A percentile compares a stretch with the other conserved stretches of the same genome.
Conservation (phyloP, 2,329 filamentous ascomycete genomes). For the Botrytis porri region DNA sequence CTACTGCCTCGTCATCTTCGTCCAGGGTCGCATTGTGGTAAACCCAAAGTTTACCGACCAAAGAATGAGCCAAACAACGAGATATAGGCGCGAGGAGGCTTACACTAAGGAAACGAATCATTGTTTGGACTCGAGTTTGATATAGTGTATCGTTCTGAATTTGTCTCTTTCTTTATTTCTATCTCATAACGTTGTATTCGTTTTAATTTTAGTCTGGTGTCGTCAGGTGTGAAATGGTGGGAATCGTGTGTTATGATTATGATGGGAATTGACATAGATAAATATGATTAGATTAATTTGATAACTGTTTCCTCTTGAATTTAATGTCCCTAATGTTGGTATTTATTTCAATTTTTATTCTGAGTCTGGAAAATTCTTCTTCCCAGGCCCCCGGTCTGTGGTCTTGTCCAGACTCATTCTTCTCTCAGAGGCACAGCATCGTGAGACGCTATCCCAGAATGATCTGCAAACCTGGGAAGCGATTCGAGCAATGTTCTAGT, state of each 20-base stretch:
- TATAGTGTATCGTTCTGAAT: background rate
- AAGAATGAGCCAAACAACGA: background rate
- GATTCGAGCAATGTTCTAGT: too few species aligned
- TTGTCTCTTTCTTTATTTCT: background rate
- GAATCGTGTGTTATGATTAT: background rate
- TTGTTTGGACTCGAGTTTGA: background rate
- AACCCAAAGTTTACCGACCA: background rate
- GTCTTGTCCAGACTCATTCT: background rate
- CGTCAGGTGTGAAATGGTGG: background rate
- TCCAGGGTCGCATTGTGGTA: background rate
- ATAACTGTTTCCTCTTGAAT: background rate
- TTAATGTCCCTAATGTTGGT: background rate
- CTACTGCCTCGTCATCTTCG: too few species aligned
- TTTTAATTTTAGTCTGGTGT: background rate
- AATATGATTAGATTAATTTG: constrained; percentile 12
- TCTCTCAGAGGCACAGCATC: background rate
- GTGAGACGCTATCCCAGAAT: background rate
- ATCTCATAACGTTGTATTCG: background rate
- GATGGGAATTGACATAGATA: background rate
- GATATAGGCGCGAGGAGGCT: background rate
- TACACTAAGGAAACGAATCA: background rate
- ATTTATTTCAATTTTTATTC: background rate
- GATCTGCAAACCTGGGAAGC: too few species aligned
- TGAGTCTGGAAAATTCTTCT: background rate
- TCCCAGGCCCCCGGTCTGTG: background rate